These are phyloP conservation scores for Penicillium glabrum DNA, from an alignment of 2,329 filamentous ascomycete species.

Conservation along the genomic window DNA sequence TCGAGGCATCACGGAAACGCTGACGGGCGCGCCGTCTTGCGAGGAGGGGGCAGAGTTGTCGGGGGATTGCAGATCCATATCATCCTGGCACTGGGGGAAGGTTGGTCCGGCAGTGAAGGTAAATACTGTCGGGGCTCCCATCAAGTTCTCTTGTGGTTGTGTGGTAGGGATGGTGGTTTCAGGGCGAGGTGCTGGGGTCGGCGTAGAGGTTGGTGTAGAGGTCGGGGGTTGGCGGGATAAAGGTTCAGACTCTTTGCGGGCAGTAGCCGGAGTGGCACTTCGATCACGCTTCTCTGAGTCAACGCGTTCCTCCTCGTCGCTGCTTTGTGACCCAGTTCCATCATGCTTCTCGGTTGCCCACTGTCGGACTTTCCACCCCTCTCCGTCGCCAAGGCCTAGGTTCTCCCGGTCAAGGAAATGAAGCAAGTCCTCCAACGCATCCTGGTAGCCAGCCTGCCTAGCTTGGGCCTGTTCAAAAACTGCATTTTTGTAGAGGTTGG, in stretches of 20 bases:
- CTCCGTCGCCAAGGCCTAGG: constrained; percentile 74
- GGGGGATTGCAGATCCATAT: constrained; percentile 45
- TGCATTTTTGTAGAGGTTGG: constrained; percentile 93
- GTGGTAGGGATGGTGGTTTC: constrained; percentile 17
- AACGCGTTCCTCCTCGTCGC: constrained; percentile 47
- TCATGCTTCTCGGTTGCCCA: constrained; percentile 56
- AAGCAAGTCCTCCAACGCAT: constrained; percentile 89
- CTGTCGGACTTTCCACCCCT: constrained; percentile 66
- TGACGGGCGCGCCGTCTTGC: constrained; percentile 37
- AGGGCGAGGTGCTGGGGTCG: constrained; percentile 26
- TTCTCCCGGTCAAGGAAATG: constrained; percentile 79
- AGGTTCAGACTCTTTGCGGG: constrained; percentile 29
- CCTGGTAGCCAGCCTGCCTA: constrained; percentile 82
- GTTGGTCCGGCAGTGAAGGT: constrained; percentile 45
- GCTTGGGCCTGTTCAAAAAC: constrained; percentile 74
- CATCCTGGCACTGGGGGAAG: constrained; percentile 37
- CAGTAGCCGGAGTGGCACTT: constrained; percentile 35
- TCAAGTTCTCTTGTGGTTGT: constrained; percentile 23
- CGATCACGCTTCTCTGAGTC: constrained; percentile 39
- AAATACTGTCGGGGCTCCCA: constrained; percentile 39
- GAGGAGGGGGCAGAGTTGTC: constrained; percentile 33
- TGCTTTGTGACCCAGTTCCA: constrained; percentile 36
- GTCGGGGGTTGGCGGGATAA: constrained; percentile 18
- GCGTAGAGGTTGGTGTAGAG: constrained; percentile 27
- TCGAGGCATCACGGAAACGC: constrained; percentile 45